phyloP scores from a whole-genome alignment of 2,329 filamentous ascomycete genomes.

The Paraphaeosphaeria minitans region DNA sequence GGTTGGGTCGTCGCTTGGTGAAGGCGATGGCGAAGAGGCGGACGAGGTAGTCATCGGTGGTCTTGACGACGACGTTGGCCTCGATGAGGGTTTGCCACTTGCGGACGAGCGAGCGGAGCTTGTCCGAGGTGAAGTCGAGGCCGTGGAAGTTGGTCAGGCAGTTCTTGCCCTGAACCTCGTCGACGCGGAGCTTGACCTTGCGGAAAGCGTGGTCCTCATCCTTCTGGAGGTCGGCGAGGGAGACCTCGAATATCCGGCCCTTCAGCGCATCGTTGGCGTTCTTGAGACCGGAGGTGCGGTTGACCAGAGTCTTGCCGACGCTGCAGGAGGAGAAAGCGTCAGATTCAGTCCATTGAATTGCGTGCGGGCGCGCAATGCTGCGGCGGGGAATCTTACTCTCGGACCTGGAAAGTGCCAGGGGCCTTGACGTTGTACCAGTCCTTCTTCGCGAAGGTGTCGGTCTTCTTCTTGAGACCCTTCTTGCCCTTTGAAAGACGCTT shows the following conservation, averaged over 20 bases:
- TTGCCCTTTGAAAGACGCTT: constrained; percentile 99
- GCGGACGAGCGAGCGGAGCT: constrained; percentile 97
- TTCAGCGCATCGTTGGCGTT: constrained; percentile 99
- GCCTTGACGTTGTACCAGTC: constrained; percentile 99
- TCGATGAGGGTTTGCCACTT: constrained; percentile 99
- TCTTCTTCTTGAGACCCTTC: constrained; percentile 99
- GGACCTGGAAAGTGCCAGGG: constrained; percentile 90
- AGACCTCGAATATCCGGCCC: constrained; percentile 98
- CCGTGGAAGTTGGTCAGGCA: constrained; percentile 99
- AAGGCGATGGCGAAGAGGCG: constrained; percentile 99
- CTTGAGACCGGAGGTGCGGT: constrained; percentile 99
- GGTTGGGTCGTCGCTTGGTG: constrained; percentile 98
- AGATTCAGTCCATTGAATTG: constrained; percentile 29
- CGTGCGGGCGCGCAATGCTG: constrained; percentile 15
- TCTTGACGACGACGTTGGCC: constrained; percentile 99
- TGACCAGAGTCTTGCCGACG: constrained; percentile 99
- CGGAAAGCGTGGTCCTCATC: constrained; percentile 99
- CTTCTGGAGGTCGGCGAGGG: constrained; percentile 98
- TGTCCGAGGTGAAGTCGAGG: constrained; percentile 99
- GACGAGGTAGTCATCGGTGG: constrained; percentile 99
- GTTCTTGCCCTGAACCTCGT: constrained; percentile 99
- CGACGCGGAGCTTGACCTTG: constrained; percentile 98
- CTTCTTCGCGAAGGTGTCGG: constrained; percentile 98
- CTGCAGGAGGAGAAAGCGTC: constrained; percentile 58
- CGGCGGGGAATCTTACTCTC: constrained; percentile 75